Conservation (phyloP, 257 asterid species). For the Penstemon barbatus region DNA sequence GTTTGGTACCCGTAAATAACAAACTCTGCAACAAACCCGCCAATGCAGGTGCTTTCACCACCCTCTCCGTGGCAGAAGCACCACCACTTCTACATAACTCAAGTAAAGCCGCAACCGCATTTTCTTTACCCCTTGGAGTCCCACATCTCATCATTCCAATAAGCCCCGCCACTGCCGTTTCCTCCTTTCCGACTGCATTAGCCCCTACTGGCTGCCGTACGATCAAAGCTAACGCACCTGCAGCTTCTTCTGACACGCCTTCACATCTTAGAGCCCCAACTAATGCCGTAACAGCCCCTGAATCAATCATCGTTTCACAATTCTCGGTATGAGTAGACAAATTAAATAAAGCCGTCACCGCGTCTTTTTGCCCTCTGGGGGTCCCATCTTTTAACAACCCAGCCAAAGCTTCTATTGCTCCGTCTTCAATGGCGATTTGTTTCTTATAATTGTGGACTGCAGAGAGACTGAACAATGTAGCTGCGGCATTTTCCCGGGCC, state of each 20-base stretch:
- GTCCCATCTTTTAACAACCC: conserved; percentile 68
- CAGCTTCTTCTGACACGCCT: conserved; percentile 82
- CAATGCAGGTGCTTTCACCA: conserved; percentile 74
- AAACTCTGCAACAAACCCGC: conserved; percentile 68
- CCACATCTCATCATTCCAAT: conserved; percentile 84
- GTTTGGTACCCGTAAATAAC: conserved; percentile 85
- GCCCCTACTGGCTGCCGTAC: conserved; percentile 82
- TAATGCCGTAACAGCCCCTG: conserved; percentile 68
- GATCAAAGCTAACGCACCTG: conserved; percentile 79
- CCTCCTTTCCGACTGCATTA: conserved; percentile 69
- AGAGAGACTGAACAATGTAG: conserved; percentile 88
- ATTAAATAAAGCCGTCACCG: conserved; percentile 84
- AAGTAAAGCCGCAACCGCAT: conserved; percentile 85
- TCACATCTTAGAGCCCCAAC: conserved; percentile 64
- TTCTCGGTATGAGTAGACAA: conserved; percentile 74
- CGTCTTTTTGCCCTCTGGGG: conserved; percentile 81
- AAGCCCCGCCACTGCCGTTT: conserved; percentile 57
- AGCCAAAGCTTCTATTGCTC: conserved; percentile 78
- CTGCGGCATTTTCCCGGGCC: conserved; percentile 93
- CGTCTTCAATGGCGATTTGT: conserved; percentile 64
- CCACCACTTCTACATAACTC: conserved; percentile 85
- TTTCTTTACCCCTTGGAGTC: conserved; percentile 81
- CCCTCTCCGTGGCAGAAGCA: conserved; percentile 62
- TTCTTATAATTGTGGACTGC: conserved; percentile 87
- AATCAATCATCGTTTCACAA: conserved; percentile 66